phyloP scores from a whole-genome alignment of 2,329 filamentous ascomycete genomes.

The Talaromyces sp. region DNA sequence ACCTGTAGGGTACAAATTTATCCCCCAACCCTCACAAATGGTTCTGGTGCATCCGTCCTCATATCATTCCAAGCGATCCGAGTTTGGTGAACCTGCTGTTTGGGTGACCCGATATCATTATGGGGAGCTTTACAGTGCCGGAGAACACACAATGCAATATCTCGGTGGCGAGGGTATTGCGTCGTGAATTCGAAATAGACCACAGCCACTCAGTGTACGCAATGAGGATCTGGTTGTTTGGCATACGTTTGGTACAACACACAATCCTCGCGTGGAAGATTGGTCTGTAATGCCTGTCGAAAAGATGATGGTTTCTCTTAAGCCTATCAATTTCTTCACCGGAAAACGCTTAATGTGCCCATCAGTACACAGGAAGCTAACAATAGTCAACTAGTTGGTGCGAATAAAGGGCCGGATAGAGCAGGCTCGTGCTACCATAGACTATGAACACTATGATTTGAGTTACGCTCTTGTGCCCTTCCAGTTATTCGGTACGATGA shows the following conservation, averaged over 20 bases:
- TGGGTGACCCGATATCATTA: constrained; percentile 57
- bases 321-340: not conserved
- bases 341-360: not conserved
- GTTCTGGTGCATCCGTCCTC: constrained; percentile 55
- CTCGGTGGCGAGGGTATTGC: constrained; percentile 26
- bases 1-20: constrained; percentile 58
- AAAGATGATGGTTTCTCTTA: not conserved
- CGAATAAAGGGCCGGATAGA: not conserved
- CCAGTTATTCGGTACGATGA: no score
- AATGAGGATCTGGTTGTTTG: constrained; percentile 47
- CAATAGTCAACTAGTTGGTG: not conserved
- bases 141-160: constrained; percentile 55
- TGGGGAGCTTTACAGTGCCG: constrained; percentile 52
- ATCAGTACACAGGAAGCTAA: not conserved
- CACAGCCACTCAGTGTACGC: not conserved
- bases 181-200: constrained; percentile 12
- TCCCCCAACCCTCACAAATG: constrained; percentile 56
- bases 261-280: constrained; percentile 48
- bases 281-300: constrained; percentile 45
- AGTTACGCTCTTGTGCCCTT: no score
- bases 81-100: constrained; percentile 54
- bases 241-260: constrained; percentile 48
- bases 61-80: constrained; percentile 52
- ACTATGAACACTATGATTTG: not conserved
- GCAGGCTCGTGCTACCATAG: not conserved